Evolutionary conservation across 2,329 filamentous ascomycete genomes (phyloP).

Genomic region (Talaromyces pinophilus): DNA sequence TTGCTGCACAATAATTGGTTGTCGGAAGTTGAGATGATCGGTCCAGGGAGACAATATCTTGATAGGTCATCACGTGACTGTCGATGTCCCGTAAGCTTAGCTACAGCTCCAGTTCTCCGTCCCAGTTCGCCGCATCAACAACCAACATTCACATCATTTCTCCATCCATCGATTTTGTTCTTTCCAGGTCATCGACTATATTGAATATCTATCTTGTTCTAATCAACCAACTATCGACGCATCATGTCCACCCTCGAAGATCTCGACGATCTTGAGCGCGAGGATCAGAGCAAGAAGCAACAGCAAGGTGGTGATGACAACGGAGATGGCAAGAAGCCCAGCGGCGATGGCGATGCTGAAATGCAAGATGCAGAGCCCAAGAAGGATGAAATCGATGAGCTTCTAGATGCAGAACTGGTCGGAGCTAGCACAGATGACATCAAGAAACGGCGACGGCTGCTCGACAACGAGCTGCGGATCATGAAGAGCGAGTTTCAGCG

Average conservation of each 20-base stretch:
- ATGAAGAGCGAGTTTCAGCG: slow-evolving; percentile 98
- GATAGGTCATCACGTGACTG: slow-evolving; percentile 6
- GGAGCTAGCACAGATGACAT: slow-evolving; percentile 94
- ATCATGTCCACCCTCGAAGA: slow-evolving; percentile 88
- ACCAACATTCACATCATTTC: not conserved
- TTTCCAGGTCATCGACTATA: not conserved
- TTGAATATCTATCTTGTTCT: not conserved
- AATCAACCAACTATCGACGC: not conserved
- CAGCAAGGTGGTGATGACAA: slow-evolving; percentile 49
- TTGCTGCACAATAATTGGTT: not conserved
- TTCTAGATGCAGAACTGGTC: slow-evolving; percentile 91
- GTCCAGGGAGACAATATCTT: not conserved
- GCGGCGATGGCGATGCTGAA: slow-evolving; percentile 73
- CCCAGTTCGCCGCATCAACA: slow-evolving; percentile 19
- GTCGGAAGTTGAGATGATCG: not conserved
- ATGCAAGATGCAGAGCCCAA: slow-evolving; percentile 81
- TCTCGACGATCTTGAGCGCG: slow-evolving; percentile 83
- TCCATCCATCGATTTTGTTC: not conserved
- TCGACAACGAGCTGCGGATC: slow-evolving; percentile 97
- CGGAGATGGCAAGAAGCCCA: slow-evolving; percentile 50
- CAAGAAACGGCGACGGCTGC: slow-evolving; percentile 80
- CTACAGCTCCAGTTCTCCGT: slow-evolving; percentile 12
- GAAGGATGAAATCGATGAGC: slow-evolving; percentile 70
- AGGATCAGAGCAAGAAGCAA: slow-evolving; percentile 68
- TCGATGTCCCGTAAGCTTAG: not conserved